Evolutionary conservation across 768 basidiomycete genomes (phyloP).

Genomic region (Pulveroboletus sp.): DNA sequence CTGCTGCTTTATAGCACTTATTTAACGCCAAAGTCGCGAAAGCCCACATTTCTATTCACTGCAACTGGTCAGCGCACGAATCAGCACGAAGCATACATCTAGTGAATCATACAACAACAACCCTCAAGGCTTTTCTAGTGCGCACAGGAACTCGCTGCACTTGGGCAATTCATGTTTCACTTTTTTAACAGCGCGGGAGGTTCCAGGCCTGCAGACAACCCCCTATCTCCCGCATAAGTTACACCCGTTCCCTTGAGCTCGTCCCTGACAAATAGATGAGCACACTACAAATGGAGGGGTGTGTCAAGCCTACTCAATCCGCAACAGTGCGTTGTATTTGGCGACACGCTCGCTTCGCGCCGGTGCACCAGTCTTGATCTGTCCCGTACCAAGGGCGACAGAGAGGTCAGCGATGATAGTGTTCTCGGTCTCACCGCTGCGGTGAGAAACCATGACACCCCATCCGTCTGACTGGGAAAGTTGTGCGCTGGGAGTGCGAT

Average conservation of each 20-base stretch:
- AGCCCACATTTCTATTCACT: constrained; percentile 16
- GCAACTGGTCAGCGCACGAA: constrained; percentile 26
- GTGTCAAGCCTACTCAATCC: constrained; percentile 69
- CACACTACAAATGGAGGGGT: neutral
- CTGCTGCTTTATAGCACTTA: too few species aligned
- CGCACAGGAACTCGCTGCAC: constrained; percentile 4
- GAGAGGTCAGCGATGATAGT: constrained; percentile 94
- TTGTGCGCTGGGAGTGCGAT: constrained; percentile 62
- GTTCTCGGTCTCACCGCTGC: constrained; percentile 97
- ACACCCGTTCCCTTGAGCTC: constrained; percentile 64
- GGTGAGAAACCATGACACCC: constrained; percentile 99
- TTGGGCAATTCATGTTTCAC: constrained; percentile 29
- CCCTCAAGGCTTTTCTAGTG: neutral
- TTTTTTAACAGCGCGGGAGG: constrained; percentile 71
- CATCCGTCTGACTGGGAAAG: constrained; percentile 93
- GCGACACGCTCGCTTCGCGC: constrained; percentile 95
- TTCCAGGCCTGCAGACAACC: constrained; percentile 72
- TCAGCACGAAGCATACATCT: constrained; percentile 18
- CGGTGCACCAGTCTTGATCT: constrained; percentile 99
- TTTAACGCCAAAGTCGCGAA: neutral
- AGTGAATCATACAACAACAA: constrained; percentile 30
- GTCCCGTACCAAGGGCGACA: constrained; percentile 87
- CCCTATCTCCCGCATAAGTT: constrained; percentile 72
- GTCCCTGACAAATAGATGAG: constrained; percentile 47
- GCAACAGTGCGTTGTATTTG: constrained; percentile 87